phyloP scores from a whole-genome alignment of 2,329 filamentous ascomycete genomes.

The Aspergillus eucalypticola region DNA sequence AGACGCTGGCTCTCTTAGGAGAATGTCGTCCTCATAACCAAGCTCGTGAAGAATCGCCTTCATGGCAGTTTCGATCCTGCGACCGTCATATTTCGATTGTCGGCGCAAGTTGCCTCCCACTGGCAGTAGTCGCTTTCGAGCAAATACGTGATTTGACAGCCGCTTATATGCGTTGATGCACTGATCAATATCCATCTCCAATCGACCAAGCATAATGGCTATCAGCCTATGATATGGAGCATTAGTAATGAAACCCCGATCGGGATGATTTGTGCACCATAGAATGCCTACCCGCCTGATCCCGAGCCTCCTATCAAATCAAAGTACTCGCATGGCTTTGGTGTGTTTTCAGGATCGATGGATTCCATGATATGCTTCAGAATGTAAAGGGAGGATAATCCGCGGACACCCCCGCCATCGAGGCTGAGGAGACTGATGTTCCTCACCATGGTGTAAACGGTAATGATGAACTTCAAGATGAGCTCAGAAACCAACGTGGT shows the following conservation, averaged over 20 bases:
- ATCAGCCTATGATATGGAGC: constrained; percentile 39
- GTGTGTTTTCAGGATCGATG: constrained; percentile 28
- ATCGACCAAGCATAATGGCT: constrained; percentile 51
- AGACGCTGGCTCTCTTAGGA: constrained; percentile 28
- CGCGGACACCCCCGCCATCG: constrained; percentile 46
- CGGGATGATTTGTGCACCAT: neutral
- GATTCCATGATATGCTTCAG: constrained; percentile 37
- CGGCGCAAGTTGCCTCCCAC: constrained; percentile 13
- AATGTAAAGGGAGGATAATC: constrained; percentile 41
- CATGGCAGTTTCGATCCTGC: constrained; percentile 33
- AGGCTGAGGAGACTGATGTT: constrained; percentile 26
- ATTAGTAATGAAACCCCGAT: neutral
- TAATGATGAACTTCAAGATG: neutral
- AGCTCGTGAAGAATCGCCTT: constrained; percentile 27
- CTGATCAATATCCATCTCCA: constrained; percentile 48
- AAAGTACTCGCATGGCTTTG: constrained; percentile 41
- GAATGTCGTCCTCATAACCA: constrained; percentile 24
- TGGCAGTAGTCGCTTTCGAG: constrained; percentile 24
- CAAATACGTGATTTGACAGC: constrained; percentile 42
- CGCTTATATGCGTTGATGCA: constrained; percentile 45
- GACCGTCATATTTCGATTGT: constrained; percentile 33
- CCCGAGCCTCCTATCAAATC: constrained; percentile 45
- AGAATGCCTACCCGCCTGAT: constrained; percentile 36
- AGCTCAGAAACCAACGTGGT: neutral
- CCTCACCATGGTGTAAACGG: constrained; percentile 14